phyloP scores from a whole-genome alignment of 192 early-diverging fungal genomes.

The Dimargaris verticillata region DNA sequence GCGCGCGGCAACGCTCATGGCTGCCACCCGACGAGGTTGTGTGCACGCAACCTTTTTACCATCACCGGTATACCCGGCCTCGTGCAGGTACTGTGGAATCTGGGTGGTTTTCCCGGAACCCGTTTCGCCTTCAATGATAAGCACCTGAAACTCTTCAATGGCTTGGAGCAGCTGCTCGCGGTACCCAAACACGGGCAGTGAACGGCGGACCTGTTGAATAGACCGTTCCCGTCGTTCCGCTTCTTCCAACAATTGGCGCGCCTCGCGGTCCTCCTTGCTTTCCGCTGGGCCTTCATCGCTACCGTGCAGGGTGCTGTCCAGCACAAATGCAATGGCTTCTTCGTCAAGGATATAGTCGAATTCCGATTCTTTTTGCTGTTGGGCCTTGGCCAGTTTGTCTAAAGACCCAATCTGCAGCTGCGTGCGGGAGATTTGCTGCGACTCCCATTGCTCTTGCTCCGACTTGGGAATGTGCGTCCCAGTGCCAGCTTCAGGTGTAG shows the following conservation, averaged over 20 bases:
- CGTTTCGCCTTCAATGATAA: slow-evolving; percentile 96
- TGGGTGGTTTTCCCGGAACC: slow-evolving; percentile 99
- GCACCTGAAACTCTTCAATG: slow-evolving; percentile 55
- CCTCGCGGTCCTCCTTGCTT: slow-evolving; percentile 34
- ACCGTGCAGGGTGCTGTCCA: slow-evolving; percentile 48
- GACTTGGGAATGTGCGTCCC: slow-evolving; percentile 20
- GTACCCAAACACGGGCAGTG: slow-evolving; percentile 81
- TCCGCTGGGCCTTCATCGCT: too few species aligned
- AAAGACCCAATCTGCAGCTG: slow-evolving; percentile 24
- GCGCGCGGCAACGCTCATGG: slow-evolving; percentile 92
- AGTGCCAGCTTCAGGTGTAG: slow-evolving; percentile 13
- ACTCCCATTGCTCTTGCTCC: slow-evolving; percentile 91
- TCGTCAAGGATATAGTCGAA: slow-evolving; percentile 95
- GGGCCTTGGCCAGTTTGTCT: slow-evolving; percentile 16
- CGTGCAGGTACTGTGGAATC: slow-evolving; percentile 88
- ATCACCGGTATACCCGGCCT: slow-evolving; percentile 82
- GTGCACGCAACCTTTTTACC: slow-evolving; percentile 89
- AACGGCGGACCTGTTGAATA: slow-evolving; percentile 34
- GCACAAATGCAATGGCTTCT: slow-evolving; percentile 77
- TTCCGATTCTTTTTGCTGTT: slow-evolving; percentile 35
- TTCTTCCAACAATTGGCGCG: slow-evolving; percentile 34
- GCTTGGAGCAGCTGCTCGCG: slow-evolving; percentile 71
- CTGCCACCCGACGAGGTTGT: slow-evolving; percentile 93
- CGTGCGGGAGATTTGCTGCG: slow-evolving; percentile 54
- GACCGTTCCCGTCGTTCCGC: slow-evolving; percentile 46